phyloP scores from a whole-genome alignment of 2,329 filamentous ascomycete genomes.

The Pseudogymnoascus verrucosus region DNA sequence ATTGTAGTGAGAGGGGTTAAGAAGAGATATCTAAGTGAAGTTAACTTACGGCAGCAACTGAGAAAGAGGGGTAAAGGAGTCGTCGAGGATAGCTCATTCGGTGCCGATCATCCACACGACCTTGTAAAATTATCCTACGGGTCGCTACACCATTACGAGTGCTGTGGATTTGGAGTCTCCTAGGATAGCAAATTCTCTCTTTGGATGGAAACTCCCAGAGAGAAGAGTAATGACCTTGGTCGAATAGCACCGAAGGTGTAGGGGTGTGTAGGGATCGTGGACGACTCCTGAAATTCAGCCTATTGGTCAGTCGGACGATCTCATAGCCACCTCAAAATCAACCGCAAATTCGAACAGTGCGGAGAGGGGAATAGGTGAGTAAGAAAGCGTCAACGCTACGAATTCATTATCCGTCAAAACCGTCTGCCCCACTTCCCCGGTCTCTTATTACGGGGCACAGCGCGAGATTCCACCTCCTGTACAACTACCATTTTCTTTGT shows the following conservation, averaged over 20 bases:
- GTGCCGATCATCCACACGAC: neutral
- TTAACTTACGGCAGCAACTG: neutral
- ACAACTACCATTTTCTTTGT: neutral
- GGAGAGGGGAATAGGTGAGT: neutral
- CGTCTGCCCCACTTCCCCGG: neutral
- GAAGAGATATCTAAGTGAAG: neutral
- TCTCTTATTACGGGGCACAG: neutral
- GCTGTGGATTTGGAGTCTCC: neutral
- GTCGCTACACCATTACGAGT: neutral
- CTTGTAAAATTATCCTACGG: neutral
- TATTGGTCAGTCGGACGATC: neutral
- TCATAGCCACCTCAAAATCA: neutral
- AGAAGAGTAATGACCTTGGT: neutral
- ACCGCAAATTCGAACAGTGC: neutral
- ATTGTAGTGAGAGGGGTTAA: neutral
- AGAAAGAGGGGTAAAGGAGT: neutral
- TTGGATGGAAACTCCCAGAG: neutral
- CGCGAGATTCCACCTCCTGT: neutral
- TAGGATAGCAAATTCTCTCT: neutral
- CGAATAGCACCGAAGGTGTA: neutral
- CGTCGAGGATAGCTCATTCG: neutral
- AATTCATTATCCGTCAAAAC: neutral
- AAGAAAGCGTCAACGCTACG: neutral
- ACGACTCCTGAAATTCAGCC: neutral
- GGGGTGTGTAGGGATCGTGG: neutral